A percentile compares a stretch with the other conserved stretches of the same genome.
Conservation (phyloP, 2,329 filamentous ascomycete genomes). For the Purpureocillium lavendulum region DNA sequence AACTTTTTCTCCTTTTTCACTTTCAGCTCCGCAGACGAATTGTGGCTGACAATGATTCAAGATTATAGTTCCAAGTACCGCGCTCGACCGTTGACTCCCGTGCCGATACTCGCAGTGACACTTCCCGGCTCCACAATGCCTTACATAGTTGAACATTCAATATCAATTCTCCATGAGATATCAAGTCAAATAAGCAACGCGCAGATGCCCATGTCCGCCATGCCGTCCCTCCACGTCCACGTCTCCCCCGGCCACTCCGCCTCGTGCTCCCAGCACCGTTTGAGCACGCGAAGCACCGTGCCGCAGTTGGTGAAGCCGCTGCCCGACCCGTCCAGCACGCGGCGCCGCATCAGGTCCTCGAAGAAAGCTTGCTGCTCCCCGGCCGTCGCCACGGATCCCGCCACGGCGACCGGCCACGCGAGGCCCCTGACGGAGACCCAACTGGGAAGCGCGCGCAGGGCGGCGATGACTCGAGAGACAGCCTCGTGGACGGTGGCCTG, state of each 20-base stretch:
- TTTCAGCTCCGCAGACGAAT: background rate
- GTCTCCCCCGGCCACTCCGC: background rate
- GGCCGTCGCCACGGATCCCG: conserved; percentile 8
- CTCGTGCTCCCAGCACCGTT: conserved; percentile 8
- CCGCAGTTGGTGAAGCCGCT: conserved; percentile 11
- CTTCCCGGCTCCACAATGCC: too few species aligned
- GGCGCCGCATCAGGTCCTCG: conserved; percentile 4
- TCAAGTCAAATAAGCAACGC: conserved; percentile 9
- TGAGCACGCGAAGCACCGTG: conserved; percentile 8
- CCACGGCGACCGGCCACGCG: conserved; percentile 11
- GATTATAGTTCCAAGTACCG: too few species aligned
- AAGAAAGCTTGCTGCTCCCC: conserved; percentile 8
- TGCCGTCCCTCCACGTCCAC: conserved; percentile 10
- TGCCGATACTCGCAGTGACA: too few species aligned
- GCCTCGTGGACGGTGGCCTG: background rate
- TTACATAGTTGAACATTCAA: too few species aligned
- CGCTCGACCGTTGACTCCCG: too few species aligned
- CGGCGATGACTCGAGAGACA: conserved; percentile 6
- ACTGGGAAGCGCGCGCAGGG: conserved; percentile 4
- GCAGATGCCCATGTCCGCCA: conserved; percentile 11
- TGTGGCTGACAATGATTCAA: background rate
- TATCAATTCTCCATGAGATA: too few species aligned
- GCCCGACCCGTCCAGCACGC: conserved; percentile 3
- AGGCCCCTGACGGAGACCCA: conserved; percentile 8
- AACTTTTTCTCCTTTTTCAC: background rate